Base-by-base conservation (phyloP, 2,329 filamentous ascomycete species). In the Claviceps fusiformis region DNA sequence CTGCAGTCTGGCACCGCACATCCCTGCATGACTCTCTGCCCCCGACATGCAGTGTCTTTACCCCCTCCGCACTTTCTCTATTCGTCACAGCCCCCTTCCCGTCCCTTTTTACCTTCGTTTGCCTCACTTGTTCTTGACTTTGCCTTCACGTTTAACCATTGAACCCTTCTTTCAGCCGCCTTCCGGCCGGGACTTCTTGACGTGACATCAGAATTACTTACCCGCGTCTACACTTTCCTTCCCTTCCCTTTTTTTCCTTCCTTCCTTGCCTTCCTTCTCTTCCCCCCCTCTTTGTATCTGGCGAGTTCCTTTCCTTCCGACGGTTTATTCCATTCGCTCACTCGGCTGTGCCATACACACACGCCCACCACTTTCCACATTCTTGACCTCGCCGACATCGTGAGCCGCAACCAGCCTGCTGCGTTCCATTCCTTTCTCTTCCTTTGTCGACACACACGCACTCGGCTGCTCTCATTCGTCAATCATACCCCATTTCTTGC, bases 341-440 rank as follows among this genome's bases (percentile, higher is more conserved):
- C 15, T 55, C 9, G 39, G 17, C 29, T n/a, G 47, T 49, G 35
- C 31, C 47, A 37, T 39, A 37, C 35, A 3, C 35, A 37, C 35
- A 37, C 9, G 35, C 19, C 35, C 43, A 55, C 54, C 47, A 35
- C 47, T 35, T 53, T 55, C 35, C 47, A 53, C 54, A 53, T 56
- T 56, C 46, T 56, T 50, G 46, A 41, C 51, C 51, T 56, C 39
- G 51, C 19, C 29, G 46, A 44, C 51, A 50, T 19, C 27, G 33
- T 29, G 46, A 39, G 50, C 35, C 35, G 15, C 46, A 41, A 41
- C 29, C n/a, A 24, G 33, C 15, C 17, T 31, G 39, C 31, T 31
- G 50, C 45, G 13, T 51, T 55, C 37, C 50, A 55, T 57, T 55
- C 53, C 53, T 33, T 55, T 55, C 44, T 46, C 53, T 57, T 55